These are phyloP conservation scores for Caryocar brasiliense DNA, from an alignment of 441 rosid genomes.

Conservation along the genomic window DNA sequence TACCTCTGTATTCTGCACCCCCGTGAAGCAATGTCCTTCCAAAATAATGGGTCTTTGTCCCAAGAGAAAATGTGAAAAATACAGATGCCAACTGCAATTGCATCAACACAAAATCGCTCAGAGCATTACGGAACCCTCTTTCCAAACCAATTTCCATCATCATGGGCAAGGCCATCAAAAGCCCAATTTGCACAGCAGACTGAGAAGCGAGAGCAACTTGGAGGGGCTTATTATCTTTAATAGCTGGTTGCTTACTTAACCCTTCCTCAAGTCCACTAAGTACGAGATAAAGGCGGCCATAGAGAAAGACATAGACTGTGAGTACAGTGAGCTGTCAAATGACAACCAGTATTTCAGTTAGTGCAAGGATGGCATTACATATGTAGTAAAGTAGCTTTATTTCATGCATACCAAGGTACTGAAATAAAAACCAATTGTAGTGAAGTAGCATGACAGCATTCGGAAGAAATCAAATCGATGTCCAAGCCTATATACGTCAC, in stretches of 20 bases:
- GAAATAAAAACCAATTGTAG: constrained; percentile 91
- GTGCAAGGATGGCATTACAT: neutral
- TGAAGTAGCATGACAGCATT: constrained; percentile 81
- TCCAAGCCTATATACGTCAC: constrained; percentile 85
- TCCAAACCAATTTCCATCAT: constrained; percentile 94
- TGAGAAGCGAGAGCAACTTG: constrained; percentile 89
- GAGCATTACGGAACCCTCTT: constrained; percentile 82
- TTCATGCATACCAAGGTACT: constrained; percentile 58
- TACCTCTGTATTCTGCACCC: constrained; percentile 79
- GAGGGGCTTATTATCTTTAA: constrained; percentile 58
- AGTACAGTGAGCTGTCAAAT: constrained; percentile 65
- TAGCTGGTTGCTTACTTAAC: constrained; percentile 37
- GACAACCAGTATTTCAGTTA: constrained; percentile 9
- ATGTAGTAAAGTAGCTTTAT: neutral
- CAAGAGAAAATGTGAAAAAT: constrained; percentile 85
- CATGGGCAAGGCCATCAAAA: constrained; percentile 83
- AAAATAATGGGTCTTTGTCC: constrained; percentile 77
- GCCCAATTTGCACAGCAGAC: constrained; percentile 79
- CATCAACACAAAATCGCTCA: constrained; percentile 75
- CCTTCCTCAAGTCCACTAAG: constrained; percentile 80
- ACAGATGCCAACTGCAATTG: constrained; percentile 77
- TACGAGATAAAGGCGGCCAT: constrained; percentile 80
- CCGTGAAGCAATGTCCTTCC: constrained; percentile 90
- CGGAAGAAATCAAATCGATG: constrained; percentile 94
- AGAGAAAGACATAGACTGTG: constrained; percentile 68